Conservation (phyloP, 2,329 filamentous ascomycete genomes). For the Curvularia eragrostidis region DNA sequence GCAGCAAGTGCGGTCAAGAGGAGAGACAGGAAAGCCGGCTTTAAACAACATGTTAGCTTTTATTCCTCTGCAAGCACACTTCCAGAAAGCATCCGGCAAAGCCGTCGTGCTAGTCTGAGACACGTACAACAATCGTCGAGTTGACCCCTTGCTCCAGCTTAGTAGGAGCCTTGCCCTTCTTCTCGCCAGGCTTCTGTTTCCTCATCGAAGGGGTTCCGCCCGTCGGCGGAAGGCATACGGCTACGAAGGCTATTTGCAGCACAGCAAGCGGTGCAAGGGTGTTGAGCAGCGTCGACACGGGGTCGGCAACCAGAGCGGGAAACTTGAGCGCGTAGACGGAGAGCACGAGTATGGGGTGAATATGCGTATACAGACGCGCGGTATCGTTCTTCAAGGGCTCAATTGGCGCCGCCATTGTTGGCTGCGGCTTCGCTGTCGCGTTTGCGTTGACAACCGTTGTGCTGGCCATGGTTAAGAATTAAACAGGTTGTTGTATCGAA, state of each 20-base stretch:
- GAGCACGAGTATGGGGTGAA: slow-evolving; percentile 72
- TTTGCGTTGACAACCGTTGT: slow-evolving; percentile 35
- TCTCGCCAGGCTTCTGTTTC: slow-evolving; percentile 60
- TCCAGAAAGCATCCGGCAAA: background rate
- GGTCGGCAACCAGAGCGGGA: slow-evolving; percentile 70
- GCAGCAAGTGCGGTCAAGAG: slow-evolving; percentile 63
- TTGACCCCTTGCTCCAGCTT: slow-evolving; percentile 36
- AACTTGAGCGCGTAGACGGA: slow-evolving; percentile 70
- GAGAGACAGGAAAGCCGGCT: slow-evolving; percentile 76
- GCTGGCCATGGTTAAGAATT: slow-evolving; percentile 32
- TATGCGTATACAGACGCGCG: slow-evolving; percentile 65
- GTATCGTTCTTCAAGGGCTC: slow-evolving; percentile 56
- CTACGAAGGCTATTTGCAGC: slow-evolving; percentile 67
- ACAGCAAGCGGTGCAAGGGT: slow-evolving; percentile 68
- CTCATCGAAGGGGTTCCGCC: slow-evolving; percentile 53
- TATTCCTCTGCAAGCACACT: background rate
- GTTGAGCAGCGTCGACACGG: slow-evolving; percentile 67
- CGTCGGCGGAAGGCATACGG: slow-evolving; percentile 65
- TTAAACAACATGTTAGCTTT: background rate
- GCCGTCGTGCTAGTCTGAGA: background rate
- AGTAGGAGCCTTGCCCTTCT: slow-evolving; percentile 35
- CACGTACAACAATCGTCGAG: slow-evolving; percentile 53
- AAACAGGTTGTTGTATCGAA: background rate
- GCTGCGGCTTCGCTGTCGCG: slow-evolving; percentile 28
- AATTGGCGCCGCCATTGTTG: slow-evolving; percentile 49